Evolutionary conservation across 805 yeast species (phyloP).

Genomic region (Pichia nakasei): DNA sequence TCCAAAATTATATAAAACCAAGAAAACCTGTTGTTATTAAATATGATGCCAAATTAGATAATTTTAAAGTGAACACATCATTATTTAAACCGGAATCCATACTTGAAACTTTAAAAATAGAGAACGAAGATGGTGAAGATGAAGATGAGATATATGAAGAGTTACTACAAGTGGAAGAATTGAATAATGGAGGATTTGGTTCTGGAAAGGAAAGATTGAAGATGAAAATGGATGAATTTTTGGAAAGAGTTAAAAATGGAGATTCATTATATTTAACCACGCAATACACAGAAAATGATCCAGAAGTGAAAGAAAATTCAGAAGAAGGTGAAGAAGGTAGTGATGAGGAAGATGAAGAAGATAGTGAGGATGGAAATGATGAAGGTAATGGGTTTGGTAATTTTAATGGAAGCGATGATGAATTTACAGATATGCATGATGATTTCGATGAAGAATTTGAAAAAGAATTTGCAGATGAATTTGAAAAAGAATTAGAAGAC

Average conservation of each 20-base stretch:
- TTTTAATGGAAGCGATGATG: conserved; percentile 15
- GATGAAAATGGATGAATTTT: conserved; percentile 42
- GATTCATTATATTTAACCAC: conserved; percentile 54
- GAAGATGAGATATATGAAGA: background rate
- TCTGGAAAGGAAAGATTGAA: conserved; percentile 47
- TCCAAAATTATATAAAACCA: conserved; percentile 8
- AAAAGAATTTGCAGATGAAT: conserved; percentile 11
- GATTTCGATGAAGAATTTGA: conserved; percentile 35
- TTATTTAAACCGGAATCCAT: conserved; percentile 8
- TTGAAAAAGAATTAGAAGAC: conserved; percentile 33
- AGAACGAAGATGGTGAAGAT: background rate
- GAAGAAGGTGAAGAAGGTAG: conserved; percentile 19
- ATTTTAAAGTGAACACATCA: conserved; percentile 2
- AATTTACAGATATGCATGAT: conserved; percentile 2
- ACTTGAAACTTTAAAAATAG: conserved; percentile 5
- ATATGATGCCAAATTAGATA: background rate
- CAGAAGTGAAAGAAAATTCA: conserved; percentile 20
- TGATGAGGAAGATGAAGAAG: conserved; percentile 17
- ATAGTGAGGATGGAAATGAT: conserved; percentile 17
- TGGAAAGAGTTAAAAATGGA: conserved; percentile 32
- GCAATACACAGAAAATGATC: conserved; percentile 48
- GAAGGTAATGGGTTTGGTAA: conserved; percentile 10
- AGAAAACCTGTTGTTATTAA: conserved; percentile 12
- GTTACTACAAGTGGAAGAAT: conserved; percentile 48
- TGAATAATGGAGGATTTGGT: conserved; percentile 57